phyloP scores from a whole-genome alignment of 1,284 basidiomycete genomes.

The Papiliotrema fonsecae region DNA sequence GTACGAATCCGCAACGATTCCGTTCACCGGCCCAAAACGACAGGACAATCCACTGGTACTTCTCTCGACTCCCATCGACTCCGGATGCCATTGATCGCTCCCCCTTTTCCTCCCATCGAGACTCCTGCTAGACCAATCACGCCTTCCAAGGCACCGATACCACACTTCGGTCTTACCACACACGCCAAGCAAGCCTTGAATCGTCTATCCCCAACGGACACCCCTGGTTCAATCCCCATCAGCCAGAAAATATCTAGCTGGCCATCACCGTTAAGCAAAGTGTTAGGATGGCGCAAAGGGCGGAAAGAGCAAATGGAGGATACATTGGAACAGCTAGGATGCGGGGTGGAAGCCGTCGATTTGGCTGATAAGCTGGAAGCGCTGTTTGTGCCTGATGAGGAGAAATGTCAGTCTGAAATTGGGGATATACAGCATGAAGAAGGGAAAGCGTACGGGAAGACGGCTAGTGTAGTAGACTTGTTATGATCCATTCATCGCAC shows the following conservation, averaged over 20 bases:
- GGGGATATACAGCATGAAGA: no score
- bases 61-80: no score
- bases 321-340: no score
- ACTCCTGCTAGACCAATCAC: not conserved
- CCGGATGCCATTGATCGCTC: not conserved
- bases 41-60: no score
- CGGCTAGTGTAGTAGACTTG: no score
- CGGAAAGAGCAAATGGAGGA: constrained; percentile 35
- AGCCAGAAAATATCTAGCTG: constrained; percentile 9
- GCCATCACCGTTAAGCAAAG: constrained; percentile 17
- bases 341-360: not conserved
- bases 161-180: not conserved
- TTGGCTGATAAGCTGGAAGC: not conserved
- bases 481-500: no score
- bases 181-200: not conserved
- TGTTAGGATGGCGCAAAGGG: constrained; percentile 29
- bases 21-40: not conserved
- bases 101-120: constrained; percentile 2
- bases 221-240: not conserved
- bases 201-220: constrained; percentile 17
- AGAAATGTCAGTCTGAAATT: no score
- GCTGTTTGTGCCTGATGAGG: no score
- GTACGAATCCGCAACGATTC: not conserved
- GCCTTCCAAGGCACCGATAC: constrained; percentile 4
- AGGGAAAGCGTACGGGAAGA: no score